Base-by-base conservation (phyloP, 2,329 filamentous ascomycete species). In the Colletotrichum scovillei region DNA sequence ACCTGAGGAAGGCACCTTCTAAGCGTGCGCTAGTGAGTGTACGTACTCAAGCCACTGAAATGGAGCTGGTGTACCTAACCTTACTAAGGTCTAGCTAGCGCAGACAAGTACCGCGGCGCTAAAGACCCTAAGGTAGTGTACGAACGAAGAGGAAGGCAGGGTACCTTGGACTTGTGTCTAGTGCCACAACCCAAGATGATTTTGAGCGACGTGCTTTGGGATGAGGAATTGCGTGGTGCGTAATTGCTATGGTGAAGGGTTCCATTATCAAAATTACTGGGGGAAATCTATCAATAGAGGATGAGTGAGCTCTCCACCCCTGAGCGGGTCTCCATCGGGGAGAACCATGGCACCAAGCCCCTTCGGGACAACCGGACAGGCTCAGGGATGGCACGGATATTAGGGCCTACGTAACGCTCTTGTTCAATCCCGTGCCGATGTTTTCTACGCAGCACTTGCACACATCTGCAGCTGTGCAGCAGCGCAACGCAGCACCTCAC, bases 341-440 rank as follows among this genome's bases (percentile, higher is more conserved):
- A 14, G 30, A 35, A 19, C 35, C 57, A 71, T 35, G 9, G 26
- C 57, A 28, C 64, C 58, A 42, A 67, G 14, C 64, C 38, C 7
- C 11, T 63, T 63, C 58, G 38, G 64, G 64, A 63, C 32, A 49
- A 42, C 63, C 52, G 60, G 26, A 19, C 67, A 73, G 66, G 67
- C 32, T 35, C 60, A n/a, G n/a, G 70, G 70, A 62, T 65, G 55
- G 70, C 70, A 73, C 70, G 28, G 59, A 60, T 65, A 73, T 56
- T 60, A 65, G 55, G 38, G 70, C 67, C 53, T 70, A 73, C 70
- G 70, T 73, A 73, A 65, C 67, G 26, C 60, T 73, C 59, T 30
- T 38, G 46, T 28, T 56, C 8, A 67, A 35, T 49, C 28, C 28
- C 62, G 35, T 46, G 32, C n/a, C 57, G 32, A n/a, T 49, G 19